These are phyloP conservation scores for Leavenworthia alabamica DNA, from an alignment of 345 rosid species.

Conservation along the genomic window DNA sequence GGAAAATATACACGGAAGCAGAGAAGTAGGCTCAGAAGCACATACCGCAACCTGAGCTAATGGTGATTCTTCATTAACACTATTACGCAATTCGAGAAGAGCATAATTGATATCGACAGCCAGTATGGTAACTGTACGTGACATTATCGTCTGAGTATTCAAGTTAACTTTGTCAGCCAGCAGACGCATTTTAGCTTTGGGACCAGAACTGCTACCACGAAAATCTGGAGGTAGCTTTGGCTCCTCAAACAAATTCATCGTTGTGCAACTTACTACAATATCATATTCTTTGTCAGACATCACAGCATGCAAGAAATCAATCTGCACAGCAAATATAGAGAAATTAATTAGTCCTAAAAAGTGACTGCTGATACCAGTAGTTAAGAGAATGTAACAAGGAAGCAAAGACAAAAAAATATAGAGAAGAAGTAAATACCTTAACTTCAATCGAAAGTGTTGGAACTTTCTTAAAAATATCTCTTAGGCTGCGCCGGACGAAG, in stretches of 20 bases:
- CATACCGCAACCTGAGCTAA: constrained; percentile 86
- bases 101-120: constrained; percentile 88
- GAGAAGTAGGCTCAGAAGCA: constrained; percentile 20
- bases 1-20: constrained; percentile 2
- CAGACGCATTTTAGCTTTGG: constrained; percentile 68
- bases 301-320: constrained; percentile 75
- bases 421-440: constrained; percentile 47
- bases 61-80: constrained; percentile 72
- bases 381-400: constrained; percentile 9
- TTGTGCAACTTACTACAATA: constrained; percentile 61
- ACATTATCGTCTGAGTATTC: constrained; percentile 78
- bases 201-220: constrained; percentile 67
- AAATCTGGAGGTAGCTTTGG: constrained; percentile 90
- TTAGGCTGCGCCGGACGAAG: constrained; percentile 79
- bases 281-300: constrained; percentile 88
- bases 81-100: constrained; percentile 80
- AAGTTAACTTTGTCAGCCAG: constrained; percentile 89
- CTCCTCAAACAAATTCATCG: constrained; percentile 69
- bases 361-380: constrained; percentile 12
- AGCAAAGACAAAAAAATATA: neutral
- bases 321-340: constrained; percentile 44
- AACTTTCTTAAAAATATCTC: constrained; percentile 91
- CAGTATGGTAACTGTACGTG: constrained; percentile 73
- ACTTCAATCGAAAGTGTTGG: constrained; percentile 88
- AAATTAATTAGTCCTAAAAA: constrained; percentile 1